phyloP scores from a whole-genome alignment of 2,329 filamentous ascomycete species.

The Arthrinium phaeospermum region DNA sequence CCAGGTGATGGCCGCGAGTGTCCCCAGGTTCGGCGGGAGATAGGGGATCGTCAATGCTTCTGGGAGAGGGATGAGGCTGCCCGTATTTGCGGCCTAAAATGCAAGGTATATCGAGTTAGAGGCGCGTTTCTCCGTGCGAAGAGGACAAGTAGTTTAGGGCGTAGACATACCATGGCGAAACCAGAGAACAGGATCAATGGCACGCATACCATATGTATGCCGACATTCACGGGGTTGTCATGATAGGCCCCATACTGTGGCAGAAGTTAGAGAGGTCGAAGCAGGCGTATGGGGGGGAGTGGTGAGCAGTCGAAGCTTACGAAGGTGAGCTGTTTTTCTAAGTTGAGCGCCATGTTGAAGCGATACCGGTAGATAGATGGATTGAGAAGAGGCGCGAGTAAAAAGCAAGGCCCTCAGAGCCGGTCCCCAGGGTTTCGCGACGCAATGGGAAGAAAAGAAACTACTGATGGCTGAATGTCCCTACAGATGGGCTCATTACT shows the following conservation, averaged over 20 bases:
- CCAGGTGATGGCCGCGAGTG: slow-evolving; percentile 70
- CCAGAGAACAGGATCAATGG: slow-evolving; percentile 75
- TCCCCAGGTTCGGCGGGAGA: slow-evolving; percentile 69
- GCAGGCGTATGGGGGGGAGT: slow-evolving; percentile 8
- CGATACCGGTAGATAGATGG: slow-evolving; percentile 21
- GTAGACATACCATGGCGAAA: slow-evolving; percentile 69
- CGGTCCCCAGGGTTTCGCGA: neutral
- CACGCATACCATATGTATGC: slow-evolving; percentile 81
- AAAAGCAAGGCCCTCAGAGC: slow-evolving; percentile 18
- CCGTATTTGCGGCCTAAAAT: slow-evolving; percentile 64
- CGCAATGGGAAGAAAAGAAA: neutral
- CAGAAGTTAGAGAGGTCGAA: slow-evolving; percentile 22
- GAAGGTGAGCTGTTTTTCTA: slow-evolving; percentile 83
- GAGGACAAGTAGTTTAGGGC: slow-evolving; percentile 19
- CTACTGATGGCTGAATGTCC: neutral
- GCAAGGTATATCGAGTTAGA: slow-evolving; percentile 27
- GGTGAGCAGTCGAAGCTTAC: slow-evolving; percentile 56
- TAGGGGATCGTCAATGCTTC: slow-evolving; percentile 71
- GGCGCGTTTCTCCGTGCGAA: neutral
- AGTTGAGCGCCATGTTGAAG: slow-evolving; percentile 69
- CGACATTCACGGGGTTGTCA: slow-evolving; percentile 76
- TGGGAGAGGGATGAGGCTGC: slow-evolving; percentile 67
- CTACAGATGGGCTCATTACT: slow-evolving; percentile 17
- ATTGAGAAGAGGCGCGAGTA: slow-evolving; percentile 24
- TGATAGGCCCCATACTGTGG: slow-evolving; percentile 83